Conservation (phyloP, 768 basidiomycete species). For the Mrakia frigida region DNA sequence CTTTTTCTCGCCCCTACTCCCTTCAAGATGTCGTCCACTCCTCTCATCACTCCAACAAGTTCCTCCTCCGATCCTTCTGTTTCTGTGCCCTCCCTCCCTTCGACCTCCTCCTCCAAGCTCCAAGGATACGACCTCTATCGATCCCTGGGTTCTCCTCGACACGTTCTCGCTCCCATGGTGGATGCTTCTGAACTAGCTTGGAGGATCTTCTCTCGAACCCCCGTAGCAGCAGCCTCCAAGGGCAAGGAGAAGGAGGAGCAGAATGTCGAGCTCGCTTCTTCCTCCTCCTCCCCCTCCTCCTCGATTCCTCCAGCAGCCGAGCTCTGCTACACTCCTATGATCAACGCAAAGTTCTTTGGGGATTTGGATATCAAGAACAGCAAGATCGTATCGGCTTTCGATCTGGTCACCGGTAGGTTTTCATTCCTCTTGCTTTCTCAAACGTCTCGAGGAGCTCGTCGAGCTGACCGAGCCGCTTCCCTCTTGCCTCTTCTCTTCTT, state of each 20-base stretch:
- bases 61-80: neutral
- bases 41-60: neutral
- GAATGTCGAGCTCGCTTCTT: conserved; percentile 11
- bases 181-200: conserved; percentile 49
- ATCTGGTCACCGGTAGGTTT: neutral
- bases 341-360: conserved; percentile 66
- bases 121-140: conserved; percentile 78
- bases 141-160: conserved; percentile 75
- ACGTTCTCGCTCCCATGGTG: conserved; percentile 95
- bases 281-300: neutral
- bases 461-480: neutral
- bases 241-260: conserved; percentile 18
- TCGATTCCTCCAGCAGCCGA: conserved; percentile 41
- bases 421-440: neutral
- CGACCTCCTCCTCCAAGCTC: conserved; percentile 36
- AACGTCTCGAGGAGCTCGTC: neutral
- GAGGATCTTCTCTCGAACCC: conserved; percentile 30
- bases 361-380: conserved; percentile 48
- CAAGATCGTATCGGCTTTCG: conserved; percentile 41
- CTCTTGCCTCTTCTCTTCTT: conserved; percentile 31
- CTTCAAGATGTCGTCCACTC: neutral
- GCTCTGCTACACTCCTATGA: conserved; percentile 97
- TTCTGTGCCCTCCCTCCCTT: neutral
- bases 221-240: conserved; percentile 19
- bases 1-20: neutral